These are phyloP conservation scores for Hydrangea macrophylla DNA, from an alignment of 148 eudicot genomes.

Conservation along the genomic window DNA sequence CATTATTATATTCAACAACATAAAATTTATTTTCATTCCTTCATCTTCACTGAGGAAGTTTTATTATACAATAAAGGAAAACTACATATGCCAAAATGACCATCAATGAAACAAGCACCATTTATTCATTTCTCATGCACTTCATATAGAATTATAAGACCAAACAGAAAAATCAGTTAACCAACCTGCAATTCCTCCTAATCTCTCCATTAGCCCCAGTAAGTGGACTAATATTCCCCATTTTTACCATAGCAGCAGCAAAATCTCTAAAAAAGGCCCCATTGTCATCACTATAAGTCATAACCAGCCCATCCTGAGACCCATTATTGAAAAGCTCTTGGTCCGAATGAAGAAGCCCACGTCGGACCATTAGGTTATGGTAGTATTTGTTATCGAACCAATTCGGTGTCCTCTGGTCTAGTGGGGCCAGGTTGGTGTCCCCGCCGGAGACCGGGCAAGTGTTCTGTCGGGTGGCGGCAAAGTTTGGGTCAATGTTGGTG, in stretches of 20 bases:
- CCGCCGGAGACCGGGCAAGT: constrained; percentile 37
- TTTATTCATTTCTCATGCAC: too few relatives aligned
- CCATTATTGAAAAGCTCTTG: constrained; percentile 55
- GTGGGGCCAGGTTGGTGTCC: constrained; percentile 39
- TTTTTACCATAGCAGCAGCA: constrained; percentile 44
- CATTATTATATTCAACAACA: too few relatives aligned
- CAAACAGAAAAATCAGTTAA: constrained; percentile 29
- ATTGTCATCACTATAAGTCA: constrained; percentile 23
- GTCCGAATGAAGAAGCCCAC: constrained; percentile 53
- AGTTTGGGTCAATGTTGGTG: constrained; percentile 39
- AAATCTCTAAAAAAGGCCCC: constrained; percentile 39
- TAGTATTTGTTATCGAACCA: constrained; percentile 42
- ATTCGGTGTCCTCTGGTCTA: constrained; percentile 31
- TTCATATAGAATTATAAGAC: too few relatives aligned
- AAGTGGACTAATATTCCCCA: constrained; percentile 53
- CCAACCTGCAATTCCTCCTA: constrained; percentile 41
- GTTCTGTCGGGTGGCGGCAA: constrained; percentile 27
- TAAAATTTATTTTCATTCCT: too few relatives aligned
- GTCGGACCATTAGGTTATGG: constrained; percentile 27
- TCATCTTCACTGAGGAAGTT: too few relatives aligned
- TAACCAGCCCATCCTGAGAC: constrained; percentile 34
- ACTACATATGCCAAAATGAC: too few relatives aligned
- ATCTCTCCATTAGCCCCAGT: constrained; percentile 55
- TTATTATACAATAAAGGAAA: too few relatives aligned
- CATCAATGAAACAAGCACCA: too few relatives aligned